Percentiles rank a stretch among this genome's conserved stretches.
Evolutionary conservation across 305 asterid species (phyloP).

Genomic region (Fraxinus velutina): DNA sequence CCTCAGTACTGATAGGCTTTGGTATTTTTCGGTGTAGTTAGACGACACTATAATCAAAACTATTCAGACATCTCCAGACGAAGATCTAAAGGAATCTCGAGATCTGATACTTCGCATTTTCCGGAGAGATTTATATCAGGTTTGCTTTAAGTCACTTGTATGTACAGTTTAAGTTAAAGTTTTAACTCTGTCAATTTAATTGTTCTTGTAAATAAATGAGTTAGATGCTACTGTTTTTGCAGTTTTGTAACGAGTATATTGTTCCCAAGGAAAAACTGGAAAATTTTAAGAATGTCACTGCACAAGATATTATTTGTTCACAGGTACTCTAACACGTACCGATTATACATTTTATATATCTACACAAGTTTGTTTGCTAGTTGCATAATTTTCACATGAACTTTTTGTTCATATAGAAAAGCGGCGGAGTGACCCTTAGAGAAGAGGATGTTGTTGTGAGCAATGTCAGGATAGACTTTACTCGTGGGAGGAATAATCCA

Average conservation of each 20-base stretch:
- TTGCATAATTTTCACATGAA: neutral
- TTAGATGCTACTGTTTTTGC: slow-evolving; percentile 16
- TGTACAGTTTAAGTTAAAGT: neutral
- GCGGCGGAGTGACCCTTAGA: slow-evolving; percentile 43
- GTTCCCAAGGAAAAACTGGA: slow-evolving; percentile 80
- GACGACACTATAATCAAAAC: slow-evolving; percentile 83
- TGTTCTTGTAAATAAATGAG: neutral
- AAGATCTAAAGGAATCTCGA: slow-evolving; percentile 72
- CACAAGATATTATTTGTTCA: slow-evolving; percentile 82
- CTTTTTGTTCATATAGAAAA: slow-evolving; percentile 39
- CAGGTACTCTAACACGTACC: slow-evolving; percentile 47
- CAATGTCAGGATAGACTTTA: slow-evolving; percentile 81
- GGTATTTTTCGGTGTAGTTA: slow-evolving; percentile 44
- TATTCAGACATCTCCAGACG: slow-evolving; percentile 73
- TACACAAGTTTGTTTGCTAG: slow-evolving; percentile 12
- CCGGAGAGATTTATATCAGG: slow-evolving; percentile 83
- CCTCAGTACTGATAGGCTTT: slow-evolving; percentile 12
- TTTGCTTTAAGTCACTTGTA: slow-evolving; percentile 8
- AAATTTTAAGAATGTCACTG: slow-evolving; percentile 71
- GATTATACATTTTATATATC: slow-evolving; percentile 1
- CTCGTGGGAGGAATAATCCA: slow-evolving; percentile 77
- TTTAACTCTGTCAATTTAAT: neutral
- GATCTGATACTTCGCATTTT: slow-evolving; percentile 81
- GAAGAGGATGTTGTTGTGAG: slow-evolving; percentile 85
- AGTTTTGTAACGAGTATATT: slow-evolving; percentile 87